Evolutionary conservation across 2,329 filamentous ascomycete genomes (phyloP), one percentile per base, ranked within the genome.

Genomic region (Paracoccidioides brasiliensis): DNA sequence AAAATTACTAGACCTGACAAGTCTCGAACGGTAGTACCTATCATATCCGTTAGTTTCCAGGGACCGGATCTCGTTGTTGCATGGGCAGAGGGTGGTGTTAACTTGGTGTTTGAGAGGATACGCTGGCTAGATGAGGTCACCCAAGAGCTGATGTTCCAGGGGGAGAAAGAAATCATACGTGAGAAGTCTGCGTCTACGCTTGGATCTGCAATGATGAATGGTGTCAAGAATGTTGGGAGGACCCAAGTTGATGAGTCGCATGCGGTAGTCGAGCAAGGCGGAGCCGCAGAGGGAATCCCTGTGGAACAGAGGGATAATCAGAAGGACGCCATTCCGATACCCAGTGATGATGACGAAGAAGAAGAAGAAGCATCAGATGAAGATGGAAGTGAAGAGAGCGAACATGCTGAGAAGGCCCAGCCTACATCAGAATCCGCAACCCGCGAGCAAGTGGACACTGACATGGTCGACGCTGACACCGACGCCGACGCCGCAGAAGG

Each of bases 181-280:
- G 68, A 64, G 49, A 77, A 73, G 60, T 69, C 69, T 6, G 67
- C 69, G 50, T 72, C 71, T 28, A 69, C 69, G 10, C 63, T 77
- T 44, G 67, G 68, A 53, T 74, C 76, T 3, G 76, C 74, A 15
- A 73, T 75, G 55, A 74, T 77, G 55, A 82, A 80, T 63, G 78
- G 78, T 32, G 68, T 74, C 30, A 78, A 77, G 62, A 71, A 75
- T 58, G 64, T 73, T 51, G 74, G 73, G 45, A 76, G 77, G 60
- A 74, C 71, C 56, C 74, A 76, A 43, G 76, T 83, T 38, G 77
- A 84, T 64, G 81, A 85, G 59, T 76, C 79, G 37, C 75, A 73
- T 55, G 73, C 79, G 9, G 73, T 78, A 1, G 77, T 84, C 9
- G 74, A 74, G 55, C 67, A 72, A 53, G 74, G 76, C 50, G 74